Base-by-base conservation (phyloP, 805 yeast species). In the Ogataea wickerhamii region DNA sequence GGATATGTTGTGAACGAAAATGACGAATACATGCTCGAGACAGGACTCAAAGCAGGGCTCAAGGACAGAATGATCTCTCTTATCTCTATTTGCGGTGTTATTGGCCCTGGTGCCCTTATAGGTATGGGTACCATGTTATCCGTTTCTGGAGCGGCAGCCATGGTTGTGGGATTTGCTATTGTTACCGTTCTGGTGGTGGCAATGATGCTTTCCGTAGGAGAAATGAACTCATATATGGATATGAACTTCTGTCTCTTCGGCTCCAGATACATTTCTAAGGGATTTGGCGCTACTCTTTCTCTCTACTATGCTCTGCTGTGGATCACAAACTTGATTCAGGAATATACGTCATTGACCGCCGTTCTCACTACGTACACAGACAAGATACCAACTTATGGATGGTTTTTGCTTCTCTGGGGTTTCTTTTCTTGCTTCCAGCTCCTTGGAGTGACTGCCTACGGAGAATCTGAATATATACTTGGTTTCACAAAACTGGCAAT, bases 101-200 rank as follows among this genome's bases (percentile, higher is more conserved):
- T 77, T 38, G 82, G 82, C 0, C 82, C 82, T 1, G 82, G 82
- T 44, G 70, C 70, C 19, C 61, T 75, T 34, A 68, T 77, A 18
- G 63, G 63, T 27, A 57, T 78, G 37, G 78, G 78, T 5, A 52
- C 63, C n/a, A 76, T 78, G 23, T 58, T 76, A 12, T 50, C 60
- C 6, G 55, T 66, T 25, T 74, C 75, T 31, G 77, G 78, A 4
- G 81, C 82, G 0, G 79, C 70, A 23, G 74, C 78, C 44, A 56
- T 76, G 33, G 19, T 58, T n/a, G 55, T 47, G 16, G 78, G 80
- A 1, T 76, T 74, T 52, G 68, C 71, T 2, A 55, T 76, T 28
- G 73, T 75, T 32, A 80, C 80, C 17, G 61, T 76, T 10, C 32
- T 29, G 11, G 32, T 29, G 12, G 32, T 29, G 14, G 58, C 73